phyloP scores from a whole-genome alignment of 345 rosid species.

The Mallotus nudiflorus region DNA sequence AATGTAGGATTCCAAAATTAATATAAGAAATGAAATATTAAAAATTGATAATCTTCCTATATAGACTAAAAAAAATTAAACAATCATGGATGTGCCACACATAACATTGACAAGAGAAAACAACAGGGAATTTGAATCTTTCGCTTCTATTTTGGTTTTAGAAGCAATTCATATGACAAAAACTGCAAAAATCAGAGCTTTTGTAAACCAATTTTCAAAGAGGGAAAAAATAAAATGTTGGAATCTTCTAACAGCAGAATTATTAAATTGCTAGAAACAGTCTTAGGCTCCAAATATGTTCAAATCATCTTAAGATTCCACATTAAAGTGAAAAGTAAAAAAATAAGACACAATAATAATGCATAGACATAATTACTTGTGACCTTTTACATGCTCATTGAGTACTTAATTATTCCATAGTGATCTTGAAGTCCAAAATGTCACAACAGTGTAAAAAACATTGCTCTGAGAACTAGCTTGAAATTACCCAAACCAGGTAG shows the following conservation, averaged over 20 bases:
- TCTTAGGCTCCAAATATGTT: neutral
- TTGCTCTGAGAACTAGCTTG: too few species aligned
- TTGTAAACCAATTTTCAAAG: neutral
- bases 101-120: neutral
- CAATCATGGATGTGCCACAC: too few species aligned
- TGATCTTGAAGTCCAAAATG: too few species aligned
- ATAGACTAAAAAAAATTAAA: too few species aligned
- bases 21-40: too few species aligned
- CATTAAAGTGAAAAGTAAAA: neutral
- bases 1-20: too few species aligned
- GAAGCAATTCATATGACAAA: neutral
- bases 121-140: neutral
- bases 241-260: too few species aligned
- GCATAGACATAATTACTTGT: slow-evolving; percentile 9
- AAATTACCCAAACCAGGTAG: neutral
- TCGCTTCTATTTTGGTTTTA: neutral
- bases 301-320: too few species aligned
- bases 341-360: neutral
- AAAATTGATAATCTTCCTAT: too few species aligned
- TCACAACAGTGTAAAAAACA: too few species aligned
- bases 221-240: neutral
- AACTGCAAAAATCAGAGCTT: neutral
- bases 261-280: neutral
- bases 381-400: too few species aligned
- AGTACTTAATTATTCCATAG: too few species aligned